Percentiles rank a stretch among this genome's conserved stretches.
Evolutionary conservation across 805 yeast species (phyloP).

Genomic region (Deakozyma indianensis): DNA sequence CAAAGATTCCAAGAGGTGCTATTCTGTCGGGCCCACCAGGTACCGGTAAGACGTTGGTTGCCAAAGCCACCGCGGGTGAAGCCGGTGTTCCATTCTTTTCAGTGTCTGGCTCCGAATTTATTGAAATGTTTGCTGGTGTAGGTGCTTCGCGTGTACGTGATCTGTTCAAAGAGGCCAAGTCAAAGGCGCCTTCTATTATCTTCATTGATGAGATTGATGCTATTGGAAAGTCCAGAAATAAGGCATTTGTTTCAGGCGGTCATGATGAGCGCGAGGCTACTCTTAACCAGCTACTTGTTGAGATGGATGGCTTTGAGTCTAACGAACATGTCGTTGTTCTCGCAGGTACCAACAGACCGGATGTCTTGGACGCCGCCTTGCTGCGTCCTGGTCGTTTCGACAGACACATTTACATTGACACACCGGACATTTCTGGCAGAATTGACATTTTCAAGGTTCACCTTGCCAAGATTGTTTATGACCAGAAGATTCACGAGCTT

Average conservation of each 20-base stretch:
- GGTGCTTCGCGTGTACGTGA: constrained; percentile 94
- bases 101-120: constrained; percentile 88
- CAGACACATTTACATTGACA: constrained; percentile 73
- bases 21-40: constrained; percentile 93
- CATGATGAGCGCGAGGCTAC: constrained; percentile 93
- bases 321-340: constrained; percentile 83
- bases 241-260: constrained; percentile 45
- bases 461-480: constrained; percentile 39
- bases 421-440: constrained; percentile 82
- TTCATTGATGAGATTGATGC: constrained; percentile 95
- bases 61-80: constrained; percentile 94
- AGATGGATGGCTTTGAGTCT: constrained; percentile 90
- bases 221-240: constrained; percentile 68
- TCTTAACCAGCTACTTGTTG: constrained; percentile 80
- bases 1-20: constrained; percentile 92
- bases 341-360: constrained; percentile 92
- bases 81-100: constrained; percentile 89
- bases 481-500: constrained; percentile 39
- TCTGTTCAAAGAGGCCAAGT: constrained; percentile 76
- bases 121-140: constrained; percentile 95
- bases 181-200: constrained; percentile 79
- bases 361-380: constrained; percentile 77
- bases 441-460: constrained; percentile 77
- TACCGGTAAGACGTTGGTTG: constrained; percentile 86
- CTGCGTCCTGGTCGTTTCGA: constrained; percentile 94